phyloP scores from a whole-genome alignment of 108 stramenopile species.

The Aureococcus anophagefferens region DNA sequence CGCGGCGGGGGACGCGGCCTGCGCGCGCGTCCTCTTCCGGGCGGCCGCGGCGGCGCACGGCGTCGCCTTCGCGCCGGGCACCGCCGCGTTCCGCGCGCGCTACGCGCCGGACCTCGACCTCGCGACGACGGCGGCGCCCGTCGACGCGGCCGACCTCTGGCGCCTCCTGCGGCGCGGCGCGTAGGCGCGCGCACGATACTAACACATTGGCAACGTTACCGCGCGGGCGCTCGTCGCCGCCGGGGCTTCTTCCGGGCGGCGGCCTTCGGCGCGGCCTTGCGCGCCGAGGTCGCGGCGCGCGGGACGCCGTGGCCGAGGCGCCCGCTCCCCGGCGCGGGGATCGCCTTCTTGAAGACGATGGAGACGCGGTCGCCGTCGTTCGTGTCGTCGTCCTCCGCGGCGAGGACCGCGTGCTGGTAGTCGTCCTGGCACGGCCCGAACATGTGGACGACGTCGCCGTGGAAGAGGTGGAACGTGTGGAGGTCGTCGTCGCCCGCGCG shows the following conservation, averaged over 20 bases:
- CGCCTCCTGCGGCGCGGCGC: too few species aligned
- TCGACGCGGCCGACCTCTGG: too few species aligned
- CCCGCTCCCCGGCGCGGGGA: background rate
- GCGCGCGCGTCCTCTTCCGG: background rate
- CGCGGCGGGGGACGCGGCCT: background rate
- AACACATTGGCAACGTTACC: too few species aligned
- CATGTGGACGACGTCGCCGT: constrained; percentile 56
- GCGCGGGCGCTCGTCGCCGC: too few species aligned
- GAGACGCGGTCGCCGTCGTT: background rate
- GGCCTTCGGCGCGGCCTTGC: too few species aligned
- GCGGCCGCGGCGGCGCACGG: background rate
- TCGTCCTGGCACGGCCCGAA: constrained; percentile 39
- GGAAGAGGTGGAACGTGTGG: constrained; percentile 40
- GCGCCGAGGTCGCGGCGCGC: too few species aligned
- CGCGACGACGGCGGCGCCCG: too few species aligned
- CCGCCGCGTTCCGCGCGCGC: background rate
- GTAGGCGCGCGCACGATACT: too few species aligned
- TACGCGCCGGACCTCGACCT: background rate
- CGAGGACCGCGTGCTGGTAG: constrained; percentile 50
- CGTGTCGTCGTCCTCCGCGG: constrained; percentile 26
- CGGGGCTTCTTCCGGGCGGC: too few species aligned
- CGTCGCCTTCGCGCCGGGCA: background rate
- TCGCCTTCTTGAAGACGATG: background rate
- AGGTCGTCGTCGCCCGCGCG: background rate
- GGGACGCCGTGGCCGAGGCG: too few species aligned